These are phyloP conservation scores for Didymella sp. DNA, from an alignment of 2,329 filamentous ascomycete genomes.

Conservation along the genomic window DNA sequence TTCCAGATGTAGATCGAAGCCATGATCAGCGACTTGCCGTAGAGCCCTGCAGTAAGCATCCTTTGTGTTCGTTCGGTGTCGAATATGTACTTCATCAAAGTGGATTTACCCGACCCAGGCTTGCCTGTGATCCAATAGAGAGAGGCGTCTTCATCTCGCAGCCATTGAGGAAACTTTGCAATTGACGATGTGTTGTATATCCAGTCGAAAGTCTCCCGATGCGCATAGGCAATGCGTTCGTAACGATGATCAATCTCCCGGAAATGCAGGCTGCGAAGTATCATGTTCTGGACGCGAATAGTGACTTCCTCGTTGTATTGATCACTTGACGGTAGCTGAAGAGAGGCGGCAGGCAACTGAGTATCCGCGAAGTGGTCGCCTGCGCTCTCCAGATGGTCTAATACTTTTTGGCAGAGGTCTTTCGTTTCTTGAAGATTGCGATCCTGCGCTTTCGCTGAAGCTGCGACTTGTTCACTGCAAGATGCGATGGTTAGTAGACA, in stretches of 20 bases:
- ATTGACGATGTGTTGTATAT: not conserved
- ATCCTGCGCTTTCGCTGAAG: too few species aligned
- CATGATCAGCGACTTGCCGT: not conserved
- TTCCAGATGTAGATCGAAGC: constrained; percentile 18
- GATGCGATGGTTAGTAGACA: too few species aligned
- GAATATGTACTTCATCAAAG: constrained; percentile 47
- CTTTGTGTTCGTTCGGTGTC: not conserved
- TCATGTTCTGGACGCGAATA: not conserved
- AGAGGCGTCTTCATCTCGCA: not conserved
- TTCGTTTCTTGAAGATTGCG: too few species aligned
- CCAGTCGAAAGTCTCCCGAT: constrained; percentile 20
- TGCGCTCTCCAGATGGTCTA: too few species aligned
- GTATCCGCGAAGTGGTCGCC: too few species aligned
- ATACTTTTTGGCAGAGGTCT: too few species aligned
- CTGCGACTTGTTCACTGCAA: too few species aligned
- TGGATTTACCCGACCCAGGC: constrained; percentile 57
- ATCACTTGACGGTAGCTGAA: too few species aligned
- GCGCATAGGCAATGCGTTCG: constrained; percentile 12
- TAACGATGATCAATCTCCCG: constrained; percentile 9
- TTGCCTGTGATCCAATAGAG: constrained; percentile 53
- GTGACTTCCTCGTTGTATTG: too few species aligned
- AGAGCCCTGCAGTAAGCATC: not conserved
- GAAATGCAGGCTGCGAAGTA: not conserved
- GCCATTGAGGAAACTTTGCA: constrained; percentile 15
- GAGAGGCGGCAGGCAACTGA: too few species aligned